phyloP scores from a whole-genome alignment of 495 filamentous ascomycete species.

The Staphylotrichum tortipilum region DNA sequence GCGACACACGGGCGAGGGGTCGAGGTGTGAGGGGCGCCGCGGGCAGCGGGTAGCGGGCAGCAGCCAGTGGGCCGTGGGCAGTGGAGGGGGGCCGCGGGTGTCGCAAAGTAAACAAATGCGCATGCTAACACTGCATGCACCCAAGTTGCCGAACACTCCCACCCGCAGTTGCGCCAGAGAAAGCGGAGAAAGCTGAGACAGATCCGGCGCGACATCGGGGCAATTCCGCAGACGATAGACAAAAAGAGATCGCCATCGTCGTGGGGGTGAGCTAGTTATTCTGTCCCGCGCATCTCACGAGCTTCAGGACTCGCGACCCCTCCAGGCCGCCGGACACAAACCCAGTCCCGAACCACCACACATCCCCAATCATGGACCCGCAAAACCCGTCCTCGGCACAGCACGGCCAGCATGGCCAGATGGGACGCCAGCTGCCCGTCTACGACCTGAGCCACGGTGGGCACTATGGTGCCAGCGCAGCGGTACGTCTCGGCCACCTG shows the following conservation, averaged over 20 bases:
- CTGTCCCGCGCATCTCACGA: too few species aligned
- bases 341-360: constrained; percentile 24
- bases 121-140: not conserved
- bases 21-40: too few species aligned
- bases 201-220: not conserved
- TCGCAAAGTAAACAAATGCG: constrained; percentile 26
- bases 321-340: too few species aligned
- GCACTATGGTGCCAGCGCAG: constrained; percentile 83
- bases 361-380: constrained; percentile 44
- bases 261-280: too few species aligned
- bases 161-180: not conserved
- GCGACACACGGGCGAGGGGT: too few species aligned
- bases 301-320: too few species aligned
- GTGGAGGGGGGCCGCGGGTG: not conserved
- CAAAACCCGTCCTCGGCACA: constrained; percentile 35
- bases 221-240: not conserved
- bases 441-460: constrained; percentile 80
- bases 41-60: too few species aligned
- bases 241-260: too few species aligned
- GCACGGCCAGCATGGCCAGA: constrained; percentile 32
- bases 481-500: constrained; percentile 43
- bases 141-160: constrained; percentile 1
- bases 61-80: too few species aligned
- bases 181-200: constrained; percentile 2
- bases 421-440: constrained; percentile 40